Conservation (phyloP, 2,329 filamentous ascomycete genomes). For the Fusarium pseudocircinatum region DNA sequence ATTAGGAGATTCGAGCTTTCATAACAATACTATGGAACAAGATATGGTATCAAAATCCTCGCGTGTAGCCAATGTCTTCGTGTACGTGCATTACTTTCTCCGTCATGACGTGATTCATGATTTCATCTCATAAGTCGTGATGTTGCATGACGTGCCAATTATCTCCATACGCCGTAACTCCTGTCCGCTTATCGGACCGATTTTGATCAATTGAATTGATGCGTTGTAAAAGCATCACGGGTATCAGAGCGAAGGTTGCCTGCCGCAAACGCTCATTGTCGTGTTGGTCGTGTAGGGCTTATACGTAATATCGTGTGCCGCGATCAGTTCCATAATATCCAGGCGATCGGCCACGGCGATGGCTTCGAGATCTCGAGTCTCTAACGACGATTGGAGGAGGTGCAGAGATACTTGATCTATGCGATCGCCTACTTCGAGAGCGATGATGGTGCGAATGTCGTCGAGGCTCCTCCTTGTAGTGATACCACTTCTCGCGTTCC, state of each 20-base stretch:
- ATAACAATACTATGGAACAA: neutral
- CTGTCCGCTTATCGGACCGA: neutral
- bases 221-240: too few relatives aligned
- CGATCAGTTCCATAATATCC: slow-evolving; percentile 28
- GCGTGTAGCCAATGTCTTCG: neutral
- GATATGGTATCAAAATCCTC: neutral
- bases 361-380: slow-evolving; percentile 34
- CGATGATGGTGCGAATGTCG: slow-evolving; percentile 33
- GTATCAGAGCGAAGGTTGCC: neutral
- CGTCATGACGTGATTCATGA: neutral
- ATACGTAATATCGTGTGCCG: slow-evolving; percentile 30
- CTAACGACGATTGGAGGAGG: slow-evolving; percentile 39
- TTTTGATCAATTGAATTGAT: neutral
- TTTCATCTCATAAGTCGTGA: slow-evolving; percentile 21
- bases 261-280: neutral
- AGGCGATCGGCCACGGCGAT: slow-evolving; percentile 25
- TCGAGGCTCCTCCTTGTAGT: slow-evolving; percentile 40
- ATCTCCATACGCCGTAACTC: neutral
- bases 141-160: neutral
- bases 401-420: slow-evolving; percentile 38
- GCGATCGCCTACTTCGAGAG: slow-evolving; percentile 33
- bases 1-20: neutral
- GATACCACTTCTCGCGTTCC: slow-evolving; percentile 47
- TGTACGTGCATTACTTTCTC: neutral
- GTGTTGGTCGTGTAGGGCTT: neutral